Evolutionary conservation across 2,329 filamentous ascomycete genomes (phyloP), one percentile per base, ranked within the genome.

Genomic region (Aspergillus awamori): DNA sequence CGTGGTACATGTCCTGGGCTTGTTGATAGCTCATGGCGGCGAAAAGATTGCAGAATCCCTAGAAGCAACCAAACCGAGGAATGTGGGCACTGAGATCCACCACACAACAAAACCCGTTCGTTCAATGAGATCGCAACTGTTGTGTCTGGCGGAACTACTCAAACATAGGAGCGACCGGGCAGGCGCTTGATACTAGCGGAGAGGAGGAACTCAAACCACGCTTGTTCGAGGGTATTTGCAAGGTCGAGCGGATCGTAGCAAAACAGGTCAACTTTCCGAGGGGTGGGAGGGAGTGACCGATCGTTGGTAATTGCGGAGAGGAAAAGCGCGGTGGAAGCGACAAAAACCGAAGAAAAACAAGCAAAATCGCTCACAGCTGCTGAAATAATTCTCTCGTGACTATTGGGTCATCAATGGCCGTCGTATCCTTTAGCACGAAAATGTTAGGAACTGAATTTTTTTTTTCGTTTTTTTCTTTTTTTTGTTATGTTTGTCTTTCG

Each of bases 1-100:
- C 89, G 79, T 90, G 87, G 81, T 91, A 93, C 83, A 79, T 78
- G 58, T 77, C 76, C 62, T 73, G 72, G 39, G 72, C 65, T 70
- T 76, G 72, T 70, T 78, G 75, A 75, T 77, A 75, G 71, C 69
- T 74, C 73, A 74, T 74, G 65, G 68, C 62, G 63, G 62, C 61
- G 39, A 63, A 66, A 56, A 59, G n/a, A 64, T 60, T 54, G 63
- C 63, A 60, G 64, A 70, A 68, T 74, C 67, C 65, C 61, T 63
- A 57, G 54, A 64, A 66, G 59, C 58, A 61, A 59, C 63, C 55
- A 66, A 64, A 63, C 63, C 65, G 67, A 69, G 63, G 69, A 73
- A 74, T 74, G 71, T 72, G 72, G 67, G 66, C 65, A 70, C 63
- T 55, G 51, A 68, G 66, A 70, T 65, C 67, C 66, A 70, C 69